A percentile compares a stretch with the other conserved stretches of the same genome.
Evolutionary conservation across 805 yeast species (phyloP).

Genomic region (Saccharomycopsis sp.): DNA sequence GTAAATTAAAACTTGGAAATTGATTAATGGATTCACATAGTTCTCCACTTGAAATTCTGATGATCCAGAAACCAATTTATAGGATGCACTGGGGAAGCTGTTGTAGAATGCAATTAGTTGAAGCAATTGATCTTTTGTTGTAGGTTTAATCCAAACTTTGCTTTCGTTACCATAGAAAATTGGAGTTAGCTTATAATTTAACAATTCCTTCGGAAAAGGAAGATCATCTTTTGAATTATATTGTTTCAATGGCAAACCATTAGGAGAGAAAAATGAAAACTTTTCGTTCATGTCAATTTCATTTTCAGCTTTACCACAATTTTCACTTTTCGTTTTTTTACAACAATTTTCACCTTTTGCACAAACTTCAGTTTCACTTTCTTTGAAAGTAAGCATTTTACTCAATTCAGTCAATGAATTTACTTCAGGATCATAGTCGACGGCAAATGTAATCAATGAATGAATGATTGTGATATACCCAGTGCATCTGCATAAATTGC

Average conservation of each 20-base stretch:
- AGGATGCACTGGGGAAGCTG: conserved; percentile 18
- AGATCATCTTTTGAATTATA: conserved; percentile 35
- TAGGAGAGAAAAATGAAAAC: conserved; percentile 29
- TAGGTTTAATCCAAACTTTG: conserved; percentile 40
- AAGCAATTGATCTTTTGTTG: conserved; percentile 32
- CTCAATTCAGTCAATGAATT: conserved; percentile 23
- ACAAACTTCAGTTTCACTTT: conserved; percentile 22
- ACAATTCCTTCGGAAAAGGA: conserved; percentile 34
- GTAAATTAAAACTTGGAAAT: conserved; percentile 34
- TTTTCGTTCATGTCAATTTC: conserved; percentile 30
- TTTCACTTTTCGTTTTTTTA: conserved; percentile 24
- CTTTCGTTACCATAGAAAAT: conserved; percentile 33
- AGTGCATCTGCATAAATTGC: conserved; percentile 43
- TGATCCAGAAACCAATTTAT: conserved; percentile 41
- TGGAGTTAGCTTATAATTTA: conserved; percentile 25
- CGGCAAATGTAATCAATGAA: conserved; percentile 38
- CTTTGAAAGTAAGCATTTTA: conserved; percentile 22
- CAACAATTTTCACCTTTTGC: conserved; percentile 33
- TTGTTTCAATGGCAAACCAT: conserved; percentile 35
- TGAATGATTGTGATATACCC: conserved; percentile 45
- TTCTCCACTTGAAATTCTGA: conserved; percentile 43
- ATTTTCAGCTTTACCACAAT: conserved; percentile 14
- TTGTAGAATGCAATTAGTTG: conserved; percentile 32
- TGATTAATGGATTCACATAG: conserved; percentile 35
- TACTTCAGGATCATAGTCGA: conserved; percentile 26